Evolutionary conservation across 495 filamentous ascomycete genomes (phyloP).

Genomic region (Lepraria neglecta): DNA sequence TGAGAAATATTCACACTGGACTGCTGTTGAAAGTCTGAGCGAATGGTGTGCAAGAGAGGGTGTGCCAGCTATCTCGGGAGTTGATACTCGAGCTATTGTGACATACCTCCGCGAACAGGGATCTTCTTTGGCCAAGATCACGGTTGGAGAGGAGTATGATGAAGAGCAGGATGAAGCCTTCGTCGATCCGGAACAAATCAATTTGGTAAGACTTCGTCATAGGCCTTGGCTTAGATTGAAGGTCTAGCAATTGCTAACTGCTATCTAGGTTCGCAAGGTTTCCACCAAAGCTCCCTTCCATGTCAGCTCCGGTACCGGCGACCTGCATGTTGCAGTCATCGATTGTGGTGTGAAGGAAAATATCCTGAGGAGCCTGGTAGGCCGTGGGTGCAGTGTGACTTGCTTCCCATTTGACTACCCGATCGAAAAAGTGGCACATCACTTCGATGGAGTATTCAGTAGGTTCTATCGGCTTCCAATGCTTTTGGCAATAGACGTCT

Average conservation of each 20-base stretch:
- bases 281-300: constrained; percentile 98
- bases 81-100: constrained; percentile 94
- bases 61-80: constrained; percentile 91
- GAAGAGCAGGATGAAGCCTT: constrained; percentile 81
- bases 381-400: constrained; percentile 71
- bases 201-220: constrained; percentile 43
- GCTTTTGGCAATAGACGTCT: not conserved
- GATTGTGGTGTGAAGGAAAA: constrained; percentile 99
- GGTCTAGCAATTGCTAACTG: not conserved
- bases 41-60: constrained; percentile 95
- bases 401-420: constrained; percentile 94
- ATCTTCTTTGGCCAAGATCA: constrained; percentile 89
- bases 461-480: constrained; percentile 28
- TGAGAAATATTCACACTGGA: constrained; percentile 94
- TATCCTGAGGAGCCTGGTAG: constrained; percentile 88
- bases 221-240: no score
- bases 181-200: constrained; percentile 90
- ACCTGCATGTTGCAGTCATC: constrained; percentile 86
- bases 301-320: constrained; percentile 68
- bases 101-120: constrained; percentile 93
- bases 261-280: constrained; percentile 64
- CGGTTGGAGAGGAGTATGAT: constrained; percentile 96
- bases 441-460: constrained; percentile 90
- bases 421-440: constrained; percentile 75
- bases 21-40: constrained; percentile 84